Base-by-base conservation (phyloP, 495 filamentous ascomycete genomes). In the Pseudomonodictys pantanalensis region DNA sequence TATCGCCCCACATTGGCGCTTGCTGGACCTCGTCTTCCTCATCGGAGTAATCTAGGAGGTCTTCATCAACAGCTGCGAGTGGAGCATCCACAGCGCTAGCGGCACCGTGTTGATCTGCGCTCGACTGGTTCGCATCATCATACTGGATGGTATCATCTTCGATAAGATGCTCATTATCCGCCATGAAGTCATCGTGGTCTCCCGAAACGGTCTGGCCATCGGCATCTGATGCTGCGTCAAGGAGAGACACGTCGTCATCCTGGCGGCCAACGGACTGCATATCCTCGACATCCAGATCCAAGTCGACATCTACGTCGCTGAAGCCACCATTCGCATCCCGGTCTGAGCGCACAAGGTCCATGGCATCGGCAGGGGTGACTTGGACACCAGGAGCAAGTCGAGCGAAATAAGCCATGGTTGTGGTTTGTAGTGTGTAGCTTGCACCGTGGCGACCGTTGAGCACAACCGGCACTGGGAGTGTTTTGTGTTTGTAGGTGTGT, bases 41-140 rank as follows among this genome's bases (percentile, higher is more conserved):
- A 28, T 60, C 57, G 11, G 48, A 53, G 20, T 53, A 60, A 28
- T 60, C 57, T 1, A 60, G 53, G 9, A 60, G 25, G 20, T 53
- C 49, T 11, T 56, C 52, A 2, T 53, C 50, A 42, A 15, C 25
- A 5, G 29, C 25, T 3, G 24, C 47, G 10, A 30, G 24, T 30
- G n/a, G n/a, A n/a, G n/a, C n/a, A n/a, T n/a, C n/a, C n/a, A n/a
- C n/a, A n/a, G n/a, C n/a, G n/a, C n/a, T n/a, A n/a, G n/a, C n/a
- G n/a, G n/a, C n/a, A n/a, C n/a, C n/a, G n/a, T 18, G 11, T 51
- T 29, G 24, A 15, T 48, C 33, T 44, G 18, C 25, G 26, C 17
- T 24, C 9, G 42, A 22, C 12, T 43, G 22, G 38, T 17, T 10
- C 23, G 8, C 26, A 49, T 58, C 54, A 23, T 49, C 20, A 20